Conservation (phyloP, 192 early-diverging fungal species). For the Glomus cerebriforme region DNA sequence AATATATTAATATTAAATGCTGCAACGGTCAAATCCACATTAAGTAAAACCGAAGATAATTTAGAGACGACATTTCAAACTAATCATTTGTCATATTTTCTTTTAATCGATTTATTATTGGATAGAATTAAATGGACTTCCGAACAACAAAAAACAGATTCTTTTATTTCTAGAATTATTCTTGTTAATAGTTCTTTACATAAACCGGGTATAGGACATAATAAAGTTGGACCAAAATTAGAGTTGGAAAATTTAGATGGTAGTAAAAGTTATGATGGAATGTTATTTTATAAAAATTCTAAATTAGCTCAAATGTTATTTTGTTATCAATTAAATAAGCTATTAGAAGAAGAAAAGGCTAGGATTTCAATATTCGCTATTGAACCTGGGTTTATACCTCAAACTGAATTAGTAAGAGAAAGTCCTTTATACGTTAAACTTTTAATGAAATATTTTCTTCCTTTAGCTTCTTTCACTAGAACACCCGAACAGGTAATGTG, state of each 20-base stretch:
- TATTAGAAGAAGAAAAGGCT: slow-evolving; percentile 23
- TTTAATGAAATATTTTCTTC: slow-evolving; percentile 7
- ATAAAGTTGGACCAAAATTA: slow-evolving; percentile 36
- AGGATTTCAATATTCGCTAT: slow-evolving; percentile 1
- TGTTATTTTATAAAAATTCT: slow-evolving; percentile 41
- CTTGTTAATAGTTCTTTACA: slow-evolving; percentile 44
- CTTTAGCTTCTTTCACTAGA: slow-evolving; percentile 8
- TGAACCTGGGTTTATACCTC: slow-evolving; percentile 13
- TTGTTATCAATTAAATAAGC: slow-evolving; percentile 24
- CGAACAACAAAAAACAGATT: slow-evolving; percentile 15
- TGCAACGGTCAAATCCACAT: slow-evolving; percentile 26
- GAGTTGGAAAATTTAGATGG: slow-evolving; percentile 41
- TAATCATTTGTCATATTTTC: slow-evolving; percentile 43
- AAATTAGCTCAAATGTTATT: slow-evolving; percentile 40
- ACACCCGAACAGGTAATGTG: slow-evolving; percentile 16
- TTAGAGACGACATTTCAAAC: slow-evolving; percentile 42
- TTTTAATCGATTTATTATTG: slow-evolving; percentile 35
- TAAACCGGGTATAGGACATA: slow-evolving; percentile 34
- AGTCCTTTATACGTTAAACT: background rate
- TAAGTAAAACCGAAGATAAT: slow-evolving; percentile 38
- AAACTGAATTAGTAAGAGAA: background rate
- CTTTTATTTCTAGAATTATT: slow-evolving; percentile 33
- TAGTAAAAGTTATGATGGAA: slow-evolving; percentile 34
- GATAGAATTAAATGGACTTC: slow-evolving; percentile 9
- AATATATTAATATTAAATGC: slow-evolving; percentile 29